Percentiles rank a stretch among this genome's conserved stretches.
These are phyloP conservation scores for Pseudogymnoascus sp. DNA, from an alignment of 2,329 filamentous ascomycete genomes.

Conservation along the genomic window DNA sequence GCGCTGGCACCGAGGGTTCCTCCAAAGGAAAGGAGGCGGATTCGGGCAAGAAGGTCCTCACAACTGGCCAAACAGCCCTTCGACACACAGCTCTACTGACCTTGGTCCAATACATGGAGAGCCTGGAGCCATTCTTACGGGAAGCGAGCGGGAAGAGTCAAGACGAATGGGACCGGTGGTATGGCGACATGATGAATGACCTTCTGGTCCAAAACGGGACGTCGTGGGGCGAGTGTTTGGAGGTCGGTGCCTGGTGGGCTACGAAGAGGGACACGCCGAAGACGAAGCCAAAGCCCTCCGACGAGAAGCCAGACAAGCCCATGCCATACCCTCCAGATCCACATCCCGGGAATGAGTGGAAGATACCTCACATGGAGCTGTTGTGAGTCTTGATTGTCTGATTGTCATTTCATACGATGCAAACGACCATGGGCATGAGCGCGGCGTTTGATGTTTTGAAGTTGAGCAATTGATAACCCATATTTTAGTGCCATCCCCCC, in stretches of 20 bases:
- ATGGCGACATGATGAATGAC: slow-evolving; percentile 78
- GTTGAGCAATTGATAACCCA: not conserved
- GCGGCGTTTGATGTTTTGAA: not conserved
- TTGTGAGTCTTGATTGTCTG: slow-evolving; percentile 1
- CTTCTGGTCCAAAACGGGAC: slow-evolving; percentile 72
- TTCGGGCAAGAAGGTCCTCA: slow-evolving; percentile 23
- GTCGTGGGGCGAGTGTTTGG: slow-evolving; percentile 77
- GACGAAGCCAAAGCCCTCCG: not conserved
- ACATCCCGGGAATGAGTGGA: slow-evolving; percentile 10
- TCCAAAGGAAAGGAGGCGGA: slow-evolving; percentile 27
- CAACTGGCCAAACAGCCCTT: slow-evolving; percentile 63
- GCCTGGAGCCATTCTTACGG: slow-evolving; percentile 72
- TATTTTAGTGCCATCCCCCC: slow-evolving; percentile 3
- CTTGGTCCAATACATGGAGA: slow-evolving; percentile 76
- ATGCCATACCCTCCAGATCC: slow-evolving; percentile 6
- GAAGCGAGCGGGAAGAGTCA: slow-evolving; percentile 79
- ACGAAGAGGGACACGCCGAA: slow-evolving; percentile 49
- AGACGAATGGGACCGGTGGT: slow-evolving; percentile 90
- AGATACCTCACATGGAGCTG: slow-evolving; percentile 3
- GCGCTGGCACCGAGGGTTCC: slow-evolving; percentile 55
- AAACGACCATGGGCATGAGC: slow-evolving; percentile 4
- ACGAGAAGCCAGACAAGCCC: not conserved
- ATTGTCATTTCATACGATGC: not conserved
- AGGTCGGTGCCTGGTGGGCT: slow-evolving; percentile 80
- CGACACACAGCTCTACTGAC: slow-evolving; percentile 74